Percentiles rank a stretch among this genome's conserved stretches.
Conservation (phyloP, 73 alveolate genomes). For the Tetrahymena borealis region DNA sequence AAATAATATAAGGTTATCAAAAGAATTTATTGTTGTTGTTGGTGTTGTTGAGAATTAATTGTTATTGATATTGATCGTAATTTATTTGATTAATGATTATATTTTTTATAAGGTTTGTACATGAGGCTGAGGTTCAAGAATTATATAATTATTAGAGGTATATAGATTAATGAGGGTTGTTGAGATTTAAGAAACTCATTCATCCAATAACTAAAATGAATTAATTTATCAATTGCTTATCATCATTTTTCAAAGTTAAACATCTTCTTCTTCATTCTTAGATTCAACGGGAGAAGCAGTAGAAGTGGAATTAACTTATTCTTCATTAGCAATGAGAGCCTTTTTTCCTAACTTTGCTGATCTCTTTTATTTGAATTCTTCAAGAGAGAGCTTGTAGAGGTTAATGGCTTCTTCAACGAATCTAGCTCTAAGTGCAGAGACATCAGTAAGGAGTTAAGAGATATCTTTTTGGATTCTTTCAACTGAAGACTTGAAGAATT, state of each 20-base stretch:
- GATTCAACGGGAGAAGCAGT: conserved; percentile 1
- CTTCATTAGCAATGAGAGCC: not conserved
- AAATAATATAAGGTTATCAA: not conserved
- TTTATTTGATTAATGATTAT: too few species aligned
- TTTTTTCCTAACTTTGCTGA: not conserved
- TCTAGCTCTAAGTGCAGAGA: not conserved
- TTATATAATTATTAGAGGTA: too few species aligned
- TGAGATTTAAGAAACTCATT: too few species aligned
- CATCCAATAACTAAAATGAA: not conserved
- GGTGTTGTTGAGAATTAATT: not conserved
- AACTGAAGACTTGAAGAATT: not conserved
- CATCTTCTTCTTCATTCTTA: not conserved
- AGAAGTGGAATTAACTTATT: not conserved
- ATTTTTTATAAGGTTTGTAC: not conserved
- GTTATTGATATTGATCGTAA: not conserved
- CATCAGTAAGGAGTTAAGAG: not conserved
- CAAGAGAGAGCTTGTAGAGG: not conserved
- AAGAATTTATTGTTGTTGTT: not conserved
- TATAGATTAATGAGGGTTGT: too few species aligned
- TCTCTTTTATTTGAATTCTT: not conserved
- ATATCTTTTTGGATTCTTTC: not conserved
- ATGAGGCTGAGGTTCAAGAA: not conserved
- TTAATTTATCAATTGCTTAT: not conserved
- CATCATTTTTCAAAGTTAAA: not conserved
- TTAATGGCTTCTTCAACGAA: not conserved